Evolutionary conservation across 2,329 filamentous ascomycete genomes (phyloP).

Genomic region (Calonectria honghensis): DNA sequence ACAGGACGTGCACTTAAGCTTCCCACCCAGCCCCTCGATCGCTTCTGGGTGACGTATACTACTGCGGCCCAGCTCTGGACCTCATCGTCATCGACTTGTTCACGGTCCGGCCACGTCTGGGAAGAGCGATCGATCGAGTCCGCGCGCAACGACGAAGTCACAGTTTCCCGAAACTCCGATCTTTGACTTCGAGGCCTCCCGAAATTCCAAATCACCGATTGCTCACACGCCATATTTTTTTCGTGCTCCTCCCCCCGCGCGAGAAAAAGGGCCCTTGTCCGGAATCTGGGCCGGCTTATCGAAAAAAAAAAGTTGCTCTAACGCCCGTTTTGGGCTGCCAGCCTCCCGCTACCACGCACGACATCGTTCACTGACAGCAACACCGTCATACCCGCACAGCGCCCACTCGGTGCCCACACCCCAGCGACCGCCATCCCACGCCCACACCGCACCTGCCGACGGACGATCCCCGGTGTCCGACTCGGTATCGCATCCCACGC

Average conservation of each 20-base stretch:
- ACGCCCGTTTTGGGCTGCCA: slow-evolving; percentile 50
- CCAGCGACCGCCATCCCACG: slow-evolving; percentile 25
- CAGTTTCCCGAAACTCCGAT: slow-evolving; percentile 16
- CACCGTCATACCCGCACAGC: slow-evolving; percentile 37
- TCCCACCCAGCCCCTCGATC: slow-evolving; percentile 49
- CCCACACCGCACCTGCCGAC: slow-evolving; percentile 37
- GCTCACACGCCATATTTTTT: slow-evolving; percentile 4
- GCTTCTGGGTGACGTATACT: slow-evolving; percentile 52
- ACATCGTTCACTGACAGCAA: slow-evolving; percentile 38
- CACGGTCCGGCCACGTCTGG: slow-evolving; percentile 4
- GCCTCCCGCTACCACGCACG: slow-evolving; percentile 46
- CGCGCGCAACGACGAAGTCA: slow-evolving; percentile 3
- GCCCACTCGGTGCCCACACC: slow-evolving; percentile 36
- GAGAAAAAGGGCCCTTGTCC: slow-evolving; percentile 43
- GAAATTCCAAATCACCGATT: slow-evolving; percentile 4
- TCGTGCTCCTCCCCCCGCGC: slow-evolving; percentile 10
- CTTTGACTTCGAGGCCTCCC: slow-evolving; percentile 16
- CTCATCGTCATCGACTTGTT: slow-evolving; percentile 45
- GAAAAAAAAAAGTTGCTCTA: slow-evolving; percentile 53
- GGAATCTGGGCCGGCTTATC: slow-evolving; percentile 50
- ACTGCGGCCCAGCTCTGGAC: slow-evolving; percentile 42
- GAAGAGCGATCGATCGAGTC: slow-evolving; percentile 33
- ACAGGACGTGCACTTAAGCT: slow-evolving; percentile 48
- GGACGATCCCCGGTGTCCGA: slow-evolving; percentile 40
- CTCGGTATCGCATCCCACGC: slow-evolving; percentile 40